Conservation (phyloP, 2,329 filamentous ascomycete species). For the Intubia oerlemansii region DNA sequence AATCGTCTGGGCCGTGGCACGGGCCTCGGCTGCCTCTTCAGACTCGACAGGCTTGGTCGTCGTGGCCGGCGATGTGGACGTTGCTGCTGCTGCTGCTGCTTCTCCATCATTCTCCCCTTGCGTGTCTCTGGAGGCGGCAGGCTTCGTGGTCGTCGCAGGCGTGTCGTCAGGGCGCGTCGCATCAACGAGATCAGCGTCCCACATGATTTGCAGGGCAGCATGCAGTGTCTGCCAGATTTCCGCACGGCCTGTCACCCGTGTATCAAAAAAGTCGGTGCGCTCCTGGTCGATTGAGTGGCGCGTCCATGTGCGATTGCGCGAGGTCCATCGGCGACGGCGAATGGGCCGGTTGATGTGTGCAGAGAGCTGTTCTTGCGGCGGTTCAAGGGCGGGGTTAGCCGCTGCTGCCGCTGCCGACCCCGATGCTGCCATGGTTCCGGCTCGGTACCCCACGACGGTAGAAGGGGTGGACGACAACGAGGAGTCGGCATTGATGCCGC, state of each 20-base stretch:
- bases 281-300: constrained; percentile 46
- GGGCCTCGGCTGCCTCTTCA: constrained; percentile 17
- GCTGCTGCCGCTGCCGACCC: too few relatives aligned
- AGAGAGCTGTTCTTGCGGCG: constrained; percentile 19
- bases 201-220: constrained; percentile 45
- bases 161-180: neutral
- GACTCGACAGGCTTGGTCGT: constrained; percentile 11
- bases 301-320: constrained; percentile 46
- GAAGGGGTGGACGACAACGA: constrained; percentile 2
- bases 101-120: neutral
- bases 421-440: too few relatives aligned
- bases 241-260: constrained; percentile 51
- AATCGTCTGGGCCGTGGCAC: constrained; percentile 58
- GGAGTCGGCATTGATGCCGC: constrained; percentile 8
- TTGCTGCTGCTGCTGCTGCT: neutral
- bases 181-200: constrained; percentile 19
- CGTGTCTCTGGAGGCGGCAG: neutral
- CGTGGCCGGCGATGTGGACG: neutral
- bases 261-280: constrained; percentile 75
- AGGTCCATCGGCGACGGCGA: constrained; percentile 42
- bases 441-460: too few relatives aligned
- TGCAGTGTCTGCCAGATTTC: constrained; percentile 68
- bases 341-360: constrained; percentile 53
- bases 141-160: too few relatives aligned
- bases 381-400: constrained; percentile 1